Conservation (phyloP, 1,284 basidiomycete species). For the Tranzscheliella williamsii region DNA sequence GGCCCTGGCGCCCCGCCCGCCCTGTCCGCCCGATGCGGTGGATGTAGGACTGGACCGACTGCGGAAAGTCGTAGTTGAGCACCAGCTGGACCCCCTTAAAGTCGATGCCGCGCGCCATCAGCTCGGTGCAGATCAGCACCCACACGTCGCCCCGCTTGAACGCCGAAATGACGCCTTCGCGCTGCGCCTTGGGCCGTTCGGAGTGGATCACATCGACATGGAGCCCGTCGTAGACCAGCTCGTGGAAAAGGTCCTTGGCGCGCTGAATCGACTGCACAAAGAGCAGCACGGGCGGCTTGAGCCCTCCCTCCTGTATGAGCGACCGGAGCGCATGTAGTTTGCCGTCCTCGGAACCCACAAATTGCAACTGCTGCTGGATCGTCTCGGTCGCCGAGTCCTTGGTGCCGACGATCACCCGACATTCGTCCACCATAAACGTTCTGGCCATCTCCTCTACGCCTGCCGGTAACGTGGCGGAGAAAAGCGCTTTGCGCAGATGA, state of each 20-base stretch:
- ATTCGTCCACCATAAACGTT: slow-evolving; percentile 69
- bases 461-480: slow-evolving; percentile 91
- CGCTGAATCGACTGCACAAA: slow-evolving; percentile 92
- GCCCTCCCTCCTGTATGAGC: slow-evolving; percentile 74
- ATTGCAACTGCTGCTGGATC: slow-evolving; percentile 83
- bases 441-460: slow-evolving; percentile 84
- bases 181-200: slow-evolving; percentile 80
- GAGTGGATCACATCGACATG: slow-evolving; percentile 92
- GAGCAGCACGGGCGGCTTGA: slow-evolving; percentile 87
- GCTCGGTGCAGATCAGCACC: slow-evolving; percentile 59
- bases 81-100: slow-evolving; percentile 90
- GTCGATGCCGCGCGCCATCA: slow-evolving; percentile 87
- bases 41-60: slow-evolving; percentile 81
- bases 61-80: slow-evolving; percentile 74
- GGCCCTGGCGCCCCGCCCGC: slow-evolving; percentile 84
- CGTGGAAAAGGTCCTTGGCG: slow-evolving; percentile 84
- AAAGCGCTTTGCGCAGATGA: slow-evolving; percentile 80
- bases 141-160: slow-evolving; percentile 72
- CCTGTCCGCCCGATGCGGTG: slow-evolving; percentile 96
- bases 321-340: slow-evolving; percentile 80
- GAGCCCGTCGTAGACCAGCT: slow-evolving; percentile 79
- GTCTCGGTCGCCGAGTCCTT: slow-evolving; percentile 80
- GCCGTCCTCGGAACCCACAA: slow-evolving; percentile 88
- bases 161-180: slow-evolving; percentile 71
- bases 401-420: slow-evolving; percentile 50